Evolutionary conservation across 1,139 yeast genomes (phyloP).

Genomic region (Spencermartinsiella ligniputridi): DNA sequence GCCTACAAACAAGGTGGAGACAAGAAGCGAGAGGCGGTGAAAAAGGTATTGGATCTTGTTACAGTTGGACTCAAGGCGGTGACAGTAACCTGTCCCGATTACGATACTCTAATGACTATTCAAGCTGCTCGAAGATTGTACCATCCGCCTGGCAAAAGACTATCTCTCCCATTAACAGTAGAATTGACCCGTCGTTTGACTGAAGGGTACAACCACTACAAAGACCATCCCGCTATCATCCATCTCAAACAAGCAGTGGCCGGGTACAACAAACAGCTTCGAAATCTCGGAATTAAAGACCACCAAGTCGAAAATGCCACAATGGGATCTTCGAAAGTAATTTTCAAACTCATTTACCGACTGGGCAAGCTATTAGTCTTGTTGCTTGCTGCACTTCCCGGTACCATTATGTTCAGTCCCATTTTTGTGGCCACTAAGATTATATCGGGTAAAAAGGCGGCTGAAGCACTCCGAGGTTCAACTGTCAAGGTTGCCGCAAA

Average conservation of each 20-base stretch:
- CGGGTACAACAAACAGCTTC: slow-evolving; percentile 62
- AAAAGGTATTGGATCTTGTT: slow-evolving; percentile 61
- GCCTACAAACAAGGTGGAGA: slow-evolving; percentile 57
- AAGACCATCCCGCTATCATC: slow-evolving; percentile 66
- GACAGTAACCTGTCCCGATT: slow-evolving; percentile 88
- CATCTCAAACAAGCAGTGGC: slow-evolving; percentile 58
- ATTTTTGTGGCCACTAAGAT: slow-evolving; percentile 73
- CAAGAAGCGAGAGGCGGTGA: slow-evolving; percentile 63
- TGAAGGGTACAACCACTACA: slow-evolving; percentile 68
- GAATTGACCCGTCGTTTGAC: slow-evolving; percentile 87
- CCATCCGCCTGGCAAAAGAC: slow-evolving; percentile 64
- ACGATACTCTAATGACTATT: slow-evolving; percentile 84
- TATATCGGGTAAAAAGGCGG: slow-evolving; percentile 68
- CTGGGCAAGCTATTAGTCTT: slow-evolving; percentile 51
- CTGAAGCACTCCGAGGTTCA: slow-evolving; percentile 78
- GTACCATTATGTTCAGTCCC: slow-evolving; percentile 78
- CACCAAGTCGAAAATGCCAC: slow-evolving; percentile 78
- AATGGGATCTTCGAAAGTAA: slow-evolving; percentile 43
- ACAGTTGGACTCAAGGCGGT: slow-evolving; percentile 73
- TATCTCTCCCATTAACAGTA: slow-evolving; percentile 78
- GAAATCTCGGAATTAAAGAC: slow-evolving; percentile 73
- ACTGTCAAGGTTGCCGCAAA: slow-evolving; percentile 86
- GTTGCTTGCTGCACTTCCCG: slow-evolving; percentile 71
- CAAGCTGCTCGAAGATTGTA: slow-evolving; percentile 92
- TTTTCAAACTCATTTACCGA: slow-evolving; percentile 50